A percentile compares a stretch with the other conserved stretches of the same genome.
Evolutionary conservation across 1,284 basidiomycete species (phyloP).

Genomic region (Coniophora puteana): DNA sequence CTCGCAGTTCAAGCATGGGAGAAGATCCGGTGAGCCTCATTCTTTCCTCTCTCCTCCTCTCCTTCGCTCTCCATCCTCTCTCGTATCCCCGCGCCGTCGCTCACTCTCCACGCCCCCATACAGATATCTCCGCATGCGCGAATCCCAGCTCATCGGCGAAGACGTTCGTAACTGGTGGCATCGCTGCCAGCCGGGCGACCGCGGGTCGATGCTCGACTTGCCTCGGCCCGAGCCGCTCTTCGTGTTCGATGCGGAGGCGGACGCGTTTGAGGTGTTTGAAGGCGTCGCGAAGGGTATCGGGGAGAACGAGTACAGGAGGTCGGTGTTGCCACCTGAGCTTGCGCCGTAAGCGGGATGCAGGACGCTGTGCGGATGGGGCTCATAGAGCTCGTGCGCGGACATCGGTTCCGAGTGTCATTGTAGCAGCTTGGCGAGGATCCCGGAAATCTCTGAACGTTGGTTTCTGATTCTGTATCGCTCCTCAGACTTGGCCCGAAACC

Average conservation of each 20-base stretch:
- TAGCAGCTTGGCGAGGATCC: too few species aligned
- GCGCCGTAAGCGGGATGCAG: too few species aligned
- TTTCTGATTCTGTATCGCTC: too few species aligned
- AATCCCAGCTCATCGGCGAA: constrained; percentile 15
- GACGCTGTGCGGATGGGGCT: too few species aligned
- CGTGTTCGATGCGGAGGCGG: constrained; percentile 14
- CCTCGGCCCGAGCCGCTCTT: constrained; percentile 14
- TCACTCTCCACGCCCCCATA: too few species aligned
- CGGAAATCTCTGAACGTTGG: too few species aligned
- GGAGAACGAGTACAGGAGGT: constrained; percentile 13
- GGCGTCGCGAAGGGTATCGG: constrained; percentile 10
- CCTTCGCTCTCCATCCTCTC: not conserved
- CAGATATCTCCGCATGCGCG: constrained; percentile 13
- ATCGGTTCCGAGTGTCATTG: too few species aligned
- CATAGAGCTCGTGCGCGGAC: too few species aligned
- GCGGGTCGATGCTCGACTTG: too few species aligned
- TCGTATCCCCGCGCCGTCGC: too few species aligned
- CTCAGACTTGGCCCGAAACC: too few species aligned
- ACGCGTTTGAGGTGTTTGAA: constrained; percentile 12
- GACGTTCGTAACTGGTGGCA: constrained; percentile 18
- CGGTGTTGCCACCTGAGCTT: constrained; percentile 6
- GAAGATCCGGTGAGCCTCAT: constrained; percentile 12
- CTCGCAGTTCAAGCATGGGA: constrained; percentile 15
- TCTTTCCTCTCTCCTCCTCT: not conserved
- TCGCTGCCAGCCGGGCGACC: constrained; percentile 10